Evolutionary conservation across 2,329 filamentous ascomycete species (phyloP).

Genomic region (Penicillium italicum): DNA sequence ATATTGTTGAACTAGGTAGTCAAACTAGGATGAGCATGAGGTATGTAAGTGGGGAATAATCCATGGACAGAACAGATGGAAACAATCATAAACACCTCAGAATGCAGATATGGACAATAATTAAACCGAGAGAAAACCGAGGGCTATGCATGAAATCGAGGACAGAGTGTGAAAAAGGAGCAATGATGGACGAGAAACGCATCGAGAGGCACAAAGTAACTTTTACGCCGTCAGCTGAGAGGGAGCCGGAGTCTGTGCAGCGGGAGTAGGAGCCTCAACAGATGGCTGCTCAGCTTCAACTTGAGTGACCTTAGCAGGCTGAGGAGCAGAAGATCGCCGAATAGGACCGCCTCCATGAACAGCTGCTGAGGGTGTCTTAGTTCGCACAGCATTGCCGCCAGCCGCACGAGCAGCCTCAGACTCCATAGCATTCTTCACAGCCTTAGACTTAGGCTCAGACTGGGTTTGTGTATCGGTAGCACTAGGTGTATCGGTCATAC

Average conservation of each 20-base stretch:
- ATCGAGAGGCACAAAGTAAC: neutral
- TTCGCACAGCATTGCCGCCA: constrained; percentile 26
- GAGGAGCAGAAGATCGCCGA: constrained; percentile 33
- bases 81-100: constrained; percentile 4
- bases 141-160: constrained; percentile 21
- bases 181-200: neutral
- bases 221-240: constrained; percentile 21
- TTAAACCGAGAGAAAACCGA: neutral
- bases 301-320: constrained; percentile 20
- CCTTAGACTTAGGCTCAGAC: constrained; percentile 19
- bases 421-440: constrained; percentile 33
- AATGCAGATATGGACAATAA: neutral
- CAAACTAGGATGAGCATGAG: neutral
- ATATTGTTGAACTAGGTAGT: neutral
- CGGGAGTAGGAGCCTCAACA: constrained; percentile 21
- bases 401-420: constrained; percentile 37
- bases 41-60: constrained; percentile 7
- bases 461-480: neutral
- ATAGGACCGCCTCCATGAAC: constrained; percentile 31
- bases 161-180: neutral
- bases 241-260: constrained; percentile 11
- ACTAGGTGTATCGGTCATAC: constrained; percentile 1
- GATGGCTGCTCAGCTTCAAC: constrained; percentile 17
- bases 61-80: neutral
- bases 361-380: constrained; percentile 23